phyloP scores from a whole-genome alignment of 2,329 filamentous ascomycete genomes.

The Pleomassaria siparia region DNA sequence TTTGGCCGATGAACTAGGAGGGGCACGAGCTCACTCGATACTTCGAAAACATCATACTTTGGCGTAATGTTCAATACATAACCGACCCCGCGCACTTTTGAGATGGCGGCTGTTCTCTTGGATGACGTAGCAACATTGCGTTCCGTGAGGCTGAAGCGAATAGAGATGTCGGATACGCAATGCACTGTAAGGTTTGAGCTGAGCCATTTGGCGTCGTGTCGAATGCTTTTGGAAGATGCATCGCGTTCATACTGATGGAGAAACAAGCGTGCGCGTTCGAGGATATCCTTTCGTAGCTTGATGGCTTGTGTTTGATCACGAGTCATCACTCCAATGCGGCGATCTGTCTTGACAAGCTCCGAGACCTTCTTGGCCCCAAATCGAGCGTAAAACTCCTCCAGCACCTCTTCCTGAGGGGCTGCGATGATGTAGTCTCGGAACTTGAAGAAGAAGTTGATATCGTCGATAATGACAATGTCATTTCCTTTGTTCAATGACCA shows the following conservation, averaged over 20 bases:
- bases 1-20: constrained; percentile 79
- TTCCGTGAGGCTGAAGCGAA: constrained; percentile 74
- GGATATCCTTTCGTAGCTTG: constrained; percentile 74
- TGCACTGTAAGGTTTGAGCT: constrained; percentile 80
- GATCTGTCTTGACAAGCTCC: constrained; percentile 74
- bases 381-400: constrained; percentile 82
- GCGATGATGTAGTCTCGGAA: constrained; percentile 85
- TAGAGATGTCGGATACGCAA: constrained; percentile 74
- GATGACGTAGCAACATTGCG: constrained; percentile 55
- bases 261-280: constrained; percentile 88
- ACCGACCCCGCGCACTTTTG: constrained; percentile 67
- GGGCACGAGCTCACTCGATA: constrained; percentile 83
- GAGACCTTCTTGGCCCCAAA: constrained; percentile 79
- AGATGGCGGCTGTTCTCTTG: constrained; percentile 67
- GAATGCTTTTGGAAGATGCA: constrained; percentile 59
- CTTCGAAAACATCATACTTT: constrained; percentile 83
- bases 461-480: constrained; percentile 70
- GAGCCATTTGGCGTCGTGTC: constrained; percentile 86
- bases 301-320: constrained; percentile 69
- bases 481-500: constrained; percentile 74
- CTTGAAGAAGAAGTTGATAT: constrained; percentile 65
- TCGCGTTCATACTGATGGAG: constrained; percentile 79
- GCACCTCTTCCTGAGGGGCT: constrained; percentile 82
- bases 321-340: constrained; percentile 67
- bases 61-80: constrained; percentile 77